A percentile compares a stretch with the other conserved stretches of the same genome.
phyloP scores from a whole-genome alignment of 345 rosid species.

The Garcia nutans region DNA sequence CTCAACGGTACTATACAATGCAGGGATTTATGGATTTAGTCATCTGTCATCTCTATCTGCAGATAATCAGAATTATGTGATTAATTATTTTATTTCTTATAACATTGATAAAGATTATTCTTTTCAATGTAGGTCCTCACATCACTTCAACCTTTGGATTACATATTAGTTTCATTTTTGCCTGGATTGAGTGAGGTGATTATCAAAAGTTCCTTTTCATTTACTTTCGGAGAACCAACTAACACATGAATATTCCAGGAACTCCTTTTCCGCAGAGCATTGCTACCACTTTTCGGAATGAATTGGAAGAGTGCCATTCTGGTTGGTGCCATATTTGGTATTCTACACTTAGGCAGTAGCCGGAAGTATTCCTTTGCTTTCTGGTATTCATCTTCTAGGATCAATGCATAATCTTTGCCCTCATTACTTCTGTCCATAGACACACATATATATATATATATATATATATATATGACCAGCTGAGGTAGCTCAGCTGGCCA shows the following conservation, averaged over 20 bases:
- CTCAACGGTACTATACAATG: not conserved
- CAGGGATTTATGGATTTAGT: constrained; percentile 1
- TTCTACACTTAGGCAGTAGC: constrained; percentile 75
- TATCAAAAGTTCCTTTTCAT: not conserved
- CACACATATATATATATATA: not conserved
- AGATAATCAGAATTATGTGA: not conserved
- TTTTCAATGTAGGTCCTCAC: constrained; percentile 59
- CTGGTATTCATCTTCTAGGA: constrained; percentile 49
- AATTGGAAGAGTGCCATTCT: constrained; percentile 57
- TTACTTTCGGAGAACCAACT: not conserved
- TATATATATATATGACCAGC: not conserved
- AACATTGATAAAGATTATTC: not conserved
- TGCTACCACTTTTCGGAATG: constrained; percentile 67
- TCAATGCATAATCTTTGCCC: not conserved
- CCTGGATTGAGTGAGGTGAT: constrained; percentile 86
- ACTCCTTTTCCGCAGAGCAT: constrained; percentile 73
- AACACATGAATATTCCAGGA: constrained; percentile 47
- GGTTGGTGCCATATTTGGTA: constrained; percentile 66
- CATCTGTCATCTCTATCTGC: not conserved
- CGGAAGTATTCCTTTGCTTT: constrained; percentile 82
- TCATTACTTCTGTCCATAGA: not conserved
- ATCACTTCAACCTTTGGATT: constrained; percentile 80
- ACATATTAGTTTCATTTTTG: constrained; percentile 64
- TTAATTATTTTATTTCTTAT: not conserved
- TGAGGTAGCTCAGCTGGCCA: no score